Evolutionary conservation across 306 rosid species (phyloP).

Genomic region (Heteromeles arbutifolia): DNA sequence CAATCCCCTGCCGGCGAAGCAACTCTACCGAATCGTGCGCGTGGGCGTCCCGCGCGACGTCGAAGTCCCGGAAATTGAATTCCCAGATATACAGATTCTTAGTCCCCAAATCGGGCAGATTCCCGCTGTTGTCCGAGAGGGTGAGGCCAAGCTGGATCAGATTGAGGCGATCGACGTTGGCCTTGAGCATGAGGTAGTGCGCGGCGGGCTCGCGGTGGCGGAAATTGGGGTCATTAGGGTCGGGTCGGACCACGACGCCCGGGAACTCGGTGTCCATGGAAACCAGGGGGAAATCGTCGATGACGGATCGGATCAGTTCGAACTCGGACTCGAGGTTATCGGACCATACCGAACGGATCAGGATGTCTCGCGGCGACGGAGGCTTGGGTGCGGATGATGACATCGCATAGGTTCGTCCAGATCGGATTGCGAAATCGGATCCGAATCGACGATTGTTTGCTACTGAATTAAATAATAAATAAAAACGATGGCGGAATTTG

Average conservation of each 20-base stretch:
- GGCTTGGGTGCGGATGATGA: neutral
- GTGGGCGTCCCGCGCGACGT: constrained; percentile 46
- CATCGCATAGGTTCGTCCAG: constrained; percentile 27
- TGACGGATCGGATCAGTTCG: constrained; percentile 28
- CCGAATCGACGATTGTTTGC: constrained; percentile 1
- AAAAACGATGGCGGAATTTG: neutral
- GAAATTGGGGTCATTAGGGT: constrained; percentile 11
- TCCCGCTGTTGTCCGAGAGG: constrained; percentile 38
- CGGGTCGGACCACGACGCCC: constrained; percentile 49
- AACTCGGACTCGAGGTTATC: constrained; percentile 46
- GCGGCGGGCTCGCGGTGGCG: neutral
- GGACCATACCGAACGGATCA: constrained; percentile 58
- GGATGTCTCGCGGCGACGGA: constrained; percentile 6
- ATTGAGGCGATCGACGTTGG: constrained; percentile 62
- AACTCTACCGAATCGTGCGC: constrained; percentile 52
- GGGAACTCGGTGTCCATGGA: constrained; percentile 89
- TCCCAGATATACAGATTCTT: constrained; percentile 42
- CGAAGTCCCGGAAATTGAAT: constrained; percentile 59
- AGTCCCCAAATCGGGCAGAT: constrained; percentile 50
- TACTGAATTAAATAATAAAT: neutral
- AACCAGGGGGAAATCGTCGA: constrained; percentile 34
- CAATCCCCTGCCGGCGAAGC: constrained; percentile 54
- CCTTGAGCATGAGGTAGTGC: constrained; percentile 50
- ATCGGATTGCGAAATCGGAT: neutral
- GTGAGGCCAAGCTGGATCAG: constrained; percentile 69